phyloP scores from a whole-genome alignment of 768 basidiomycete genomes.

The Rossbeevera mucosa region DNA sequence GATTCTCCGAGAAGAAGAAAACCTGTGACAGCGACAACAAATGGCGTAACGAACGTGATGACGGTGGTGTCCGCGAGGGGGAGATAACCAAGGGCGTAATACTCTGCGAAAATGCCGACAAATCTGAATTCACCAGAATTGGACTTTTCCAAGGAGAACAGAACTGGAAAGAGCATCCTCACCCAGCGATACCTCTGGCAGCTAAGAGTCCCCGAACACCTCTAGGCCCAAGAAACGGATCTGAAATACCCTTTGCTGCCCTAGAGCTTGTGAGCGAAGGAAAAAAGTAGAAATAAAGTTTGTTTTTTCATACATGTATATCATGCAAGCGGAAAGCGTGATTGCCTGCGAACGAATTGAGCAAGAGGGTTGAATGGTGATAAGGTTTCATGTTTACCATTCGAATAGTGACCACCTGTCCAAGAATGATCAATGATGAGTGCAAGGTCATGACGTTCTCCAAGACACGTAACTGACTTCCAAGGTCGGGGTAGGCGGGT shows the following conservation, averaged over 20 bases:
- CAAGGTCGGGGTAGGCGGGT: conserved; percentile 53
- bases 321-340: conserved; percentile 48
- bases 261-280: conserved; percentile 15
- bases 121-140: conserved; percentile 42
- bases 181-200: conserved; percentile 64
- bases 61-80: conserved; percentile 77
- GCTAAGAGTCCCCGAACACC: conserved; percentile 56
- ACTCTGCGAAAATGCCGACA: conserved; percentile 64
- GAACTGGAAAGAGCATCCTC: conserved; percentile 16
- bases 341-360: conserved; percentile 35
- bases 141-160: not conserved
- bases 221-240: conserved; percentile 68
- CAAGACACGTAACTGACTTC: conserved; percentile 43
- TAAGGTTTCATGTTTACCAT: conserved; percentile 41
- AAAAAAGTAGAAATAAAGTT: not conserved
- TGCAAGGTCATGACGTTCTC: not conserved
- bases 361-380: not conserved
- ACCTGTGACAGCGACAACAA: conserved; percentile 58
- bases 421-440: not conserved
- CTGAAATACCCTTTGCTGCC: conserved; percentile 39
- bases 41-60: conserved; percentile 69
- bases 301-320: conserved; percentile 40
- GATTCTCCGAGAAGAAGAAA: conserved; percentile 58
- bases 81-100: conserved; percentile 68
- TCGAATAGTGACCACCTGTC: conserved; percentile 50